Evolutionary conservation across 768 basidiomycete species (phyloP), one percentile per base, ranked within the genome.

Genomic region (Phlebiopsis gigantea): DNA sequence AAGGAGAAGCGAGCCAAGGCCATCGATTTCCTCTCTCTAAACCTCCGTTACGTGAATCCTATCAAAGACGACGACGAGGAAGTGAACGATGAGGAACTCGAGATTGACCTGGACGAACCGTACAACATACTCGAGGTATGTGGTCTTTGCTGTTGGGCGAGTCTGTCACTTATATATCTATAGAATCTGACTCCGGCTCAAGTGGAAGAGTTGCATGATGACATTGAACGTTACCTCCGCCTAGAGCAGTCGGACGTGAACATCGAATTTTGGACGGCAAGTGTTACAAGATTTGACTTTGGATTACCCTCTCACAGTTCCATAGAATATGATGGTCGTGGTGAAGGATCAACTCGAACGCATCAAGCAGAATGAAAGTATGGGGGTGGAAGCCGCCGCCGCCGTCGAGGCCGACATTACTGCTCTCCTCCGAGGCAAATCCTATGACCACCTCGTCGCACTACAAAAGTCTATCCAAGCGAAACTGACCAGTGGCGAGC

Each of bases 101-200:
- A 99, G 71, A 97, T 98, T 65, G 97, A 99, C 69, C 79, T 98
- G 45, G 97, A 99, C 62, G 97, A 99, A 67, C 97, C 97, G 1
- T 99, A 98, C 74, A 91, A 90, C 64, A 98, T 99, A 62, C 87
- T 98, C 61, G 93, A 97, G 61, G 95, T 94, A 68, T 60, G 89
- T 76, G 2, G 22, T 47, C n/a, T 28, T 24, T 49, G 14, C 24
- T 2, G 14, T 12, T 31, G 19, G n/a, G n/a, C 25, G 21, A 55
- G 26, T 5, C 25, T 46, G 42, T 52, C 50, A 39, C 52, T 58
- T 41, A 59, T 61, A 17, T 47, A 2, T 4, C 31, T 51, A 14
- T 62, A 94, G 92, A 98, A 87, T 69, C 78, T 99, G 26, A 85
- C 90, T 15, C 73, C 85, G 4, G 82, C 86, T 46, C 95, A 99